Conservation (phyloP, 192 early-diverging fungal genomes). For the Backusella sp. region DNA sequence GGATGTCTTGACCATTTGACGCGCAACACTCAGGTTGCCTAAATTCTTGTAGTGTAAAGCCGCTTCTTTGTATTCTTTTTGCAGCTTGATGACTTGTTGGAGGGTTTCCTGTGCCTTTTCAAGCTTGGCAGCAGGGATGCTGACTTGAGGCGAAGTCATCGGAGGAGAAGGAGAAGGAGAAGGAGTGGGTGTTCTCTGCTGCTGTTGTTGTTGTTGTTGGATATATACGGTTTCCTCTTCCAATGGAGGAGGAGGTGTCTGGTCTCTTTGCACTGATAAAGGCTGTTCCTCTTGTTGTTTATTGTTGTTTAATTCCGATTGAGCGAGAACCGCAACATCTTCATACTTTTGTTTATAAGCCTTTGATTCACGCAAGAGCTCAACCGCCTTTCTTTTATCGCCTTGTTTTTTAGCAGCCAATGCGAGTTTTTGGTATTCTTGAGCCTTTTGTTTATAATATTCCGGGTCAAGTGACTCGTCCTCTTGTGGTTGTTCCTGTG, state of each 20-base stretch:
- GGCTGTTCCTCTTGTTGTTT: neutral
- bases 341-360: conserved; percentile 18
- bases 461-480: neutral
- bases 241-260: neutral
- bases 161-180: neutral
- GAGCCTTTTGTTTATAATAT: conserved; percentile 10
- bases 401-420: conserved; percentile 27
- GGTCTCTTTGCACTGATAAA: neutral
- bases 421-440: conserved; percentile 28
- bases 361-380: conserved; percentile 29
- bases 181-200: conserved; percentile 3
- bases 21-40: conserved; percentile 42
- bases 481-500: conserved; percentile 6
- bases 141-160: neutral
- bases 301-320: neutral
- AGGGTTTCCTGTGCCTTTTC: conserved; percentile 18
- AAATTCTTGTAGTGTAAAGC: conserved; percentile 55
- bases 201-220: neutral
- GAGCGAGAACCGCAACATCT: neutral
- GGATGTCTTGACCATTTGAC: conserved; percentile 48
- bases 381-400: conserved; percentile 27
- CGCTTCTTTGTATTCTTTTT: conserved; percentile 59
- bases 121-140: neutral
- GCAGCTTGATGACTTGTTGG: conserved; percentile 28
- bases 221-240: neutral